phyloP scores from a whole-genome alignment of 108 stramenopile species.

The Skeletonema menzelii region DNA sequence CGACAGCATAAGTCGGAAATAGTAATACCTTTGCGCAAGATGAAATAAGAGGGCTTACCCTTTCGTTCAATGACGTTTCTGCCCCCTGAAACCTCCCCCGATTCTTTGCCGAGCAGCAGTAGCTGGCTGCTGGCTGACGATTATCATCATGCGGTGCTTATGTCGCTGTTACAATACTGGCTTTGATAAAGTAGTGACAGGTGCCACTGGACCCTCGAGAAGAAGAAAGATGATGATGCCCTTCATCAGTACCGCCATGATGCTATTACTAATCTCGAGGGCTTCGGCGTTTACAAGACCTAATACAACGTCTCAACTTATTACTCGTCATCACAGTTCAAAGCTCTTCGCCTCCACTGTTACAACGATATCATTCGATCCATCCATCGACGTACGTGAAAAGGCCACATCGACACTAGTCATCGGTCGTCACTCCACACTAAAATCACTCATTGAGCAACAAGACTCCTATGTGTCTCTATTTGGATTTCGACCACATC shows the following conservation, averaged over 20 bases:
- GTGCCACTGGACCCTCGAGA: too few relatives aligned
- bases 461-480: slow-evolving; percentile 43
- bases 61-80: too few relatives aligned
- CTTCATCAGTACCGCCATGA: neutral
- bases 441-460: slow-evolving; percentile 21
- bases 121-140: too few relatives aligned
- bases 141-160: too few relatives aligned
- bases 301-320: neutral
- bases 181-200: too few relatives aligned
- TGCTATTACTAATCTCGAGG: neutral
- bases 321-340: neutral
- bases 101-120: too few relatives aligned
- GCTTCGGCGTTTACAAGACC: neutral
- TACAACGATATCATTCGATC: slow-evolving; percentile 23
- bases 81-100: too few relatives aligned
- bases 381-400: slow-evolving; percentile 18
- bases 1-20: too few relatives aligned
- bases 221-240: neutral
- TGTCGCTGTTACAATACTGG: too few relatives aligned
- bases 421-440: slow-evolving; percentile 35
- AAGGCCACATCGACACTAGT: slow-evolving; percentile 37
- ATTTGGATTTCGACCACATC: slow-evolving; percentile 46
- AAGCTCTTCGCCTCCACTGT: neutral
- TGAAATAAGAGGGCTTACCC: too few relatives aligned
- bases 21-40: too few relatives aligned